Evolutionary conservation across 306 rosid genomes (phyloP), one percentile per base, ranked within the genome.

Genomic region (Lathyrus oleraceus): DNA sequence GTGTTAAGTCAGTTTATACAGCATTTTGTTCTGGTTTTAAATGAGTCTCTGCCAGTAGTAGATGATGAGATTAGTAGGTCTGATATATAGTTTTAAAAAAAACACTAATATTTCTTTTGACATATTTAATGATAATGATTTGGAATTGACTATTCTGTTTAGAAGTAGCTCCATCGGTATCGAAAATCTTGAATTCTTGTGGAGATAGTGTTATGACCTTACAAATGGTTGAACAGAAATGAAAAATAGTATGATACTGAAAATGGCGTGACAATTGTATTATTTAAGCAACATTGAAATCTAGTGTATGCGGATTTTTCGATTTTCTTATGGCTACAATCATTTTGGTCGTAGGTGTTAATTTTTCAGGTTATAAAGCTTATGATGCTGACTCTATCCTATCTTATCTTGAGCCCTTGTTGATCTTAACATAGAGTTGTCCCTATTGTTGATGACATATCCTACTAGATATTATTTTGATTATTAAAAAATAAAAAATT

Each of bases 391-490:
- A 45, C 47, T 45, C 28, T 9, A 36, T 40, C 40, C 57, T 51
- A 51, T 51, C 52, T 16, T 45, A 45, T 14, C 20, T 32, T 32
- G 4, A 52, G 32, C 21, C 35, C 5, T 43, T 13, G 23, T 45
- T 54, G 62, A 39, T 57, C 65, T 38, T 27, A 70, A 70, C 28
- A 27, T 39, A 20, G 49, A 63, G n/a, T 11, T 28, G 25, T 63
- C 76, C 52, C 65, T 70, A 27, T 47, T 57, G 43, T 69, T 53
- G 62, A 39, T 43, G 63, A 36, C 73, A 54, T 43, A 19, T 67
- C 12, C 30, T 35, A 35, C 10, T 0, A 7, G 39, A 35, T 35
- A 30, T 30, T 30, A 4, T 5, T 30, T 30, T 30, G 32, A 28
- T 4, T 6, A 5, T 5, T 30, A 30, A 5, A 4, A 30, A 5